Base-by-base conservation (phyloP, 345 rosid genomes). In the Eucalyptus cloeziana region DNA sequence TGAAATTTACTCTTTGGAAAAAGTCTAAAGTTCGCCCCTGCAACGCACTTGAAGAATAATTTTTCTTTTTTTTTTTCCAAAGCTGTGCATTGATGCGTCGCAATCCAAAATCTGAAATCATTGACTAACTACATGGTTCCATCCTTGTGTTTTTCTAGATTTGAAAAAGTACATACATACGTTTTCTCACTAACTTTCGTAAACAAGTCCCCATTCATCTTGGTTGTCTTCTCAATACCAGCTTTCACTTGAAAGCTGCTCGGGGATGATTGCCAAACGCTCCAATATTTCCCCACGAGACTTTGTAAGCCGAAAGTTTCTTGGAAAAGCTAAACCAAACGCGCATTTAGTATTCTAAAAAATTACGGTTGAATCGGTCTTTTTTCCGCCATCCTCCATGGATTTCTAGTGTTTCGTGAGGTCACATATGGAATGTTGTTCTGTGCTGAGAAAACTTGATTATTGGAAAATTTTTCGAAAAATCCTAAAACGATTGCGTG, bases 401-500 rank as follows among this genome's bases (percentile, higher is more conserved):
- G 69, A 60, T 27, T 60, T 60, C 31, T 12, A 27, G 8, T 6
- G 8, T 27, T 27, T 27, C 31, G 4, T 60, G 67, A 60, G 67
- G 69, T 60, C 15, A 60, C 6, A 60, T 60, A 60, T 10, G 31
- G 15, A 11, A 60, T 1, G 31, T 5, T 60, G 15, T 60, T 60
- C 16, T 4, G 4, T 60, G 15, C 4, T 60, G 16, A 62, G 3
- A 12, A 13, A 27, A 27, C 31, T 27, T 6, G 2, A 56, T 56
- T 9, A 2, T 22, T 24, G 3, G 13, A 24, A 56, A 56, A 2
- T 0, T 24, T 22, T 56, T 24, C 13, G 1, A 56, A 56, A 56
- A 56, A 56, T 56, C 13, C 11, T 8, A 22, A 56, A 24, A 3
- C 30, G 1, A 0, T 24, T 56, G 1, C 0, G 13, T 0, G 0